These are phyloP conservation scores for Nannochloris sp. DNA, from an alignment of 139 green algal species.

Conservation along the genomic window DNA sequence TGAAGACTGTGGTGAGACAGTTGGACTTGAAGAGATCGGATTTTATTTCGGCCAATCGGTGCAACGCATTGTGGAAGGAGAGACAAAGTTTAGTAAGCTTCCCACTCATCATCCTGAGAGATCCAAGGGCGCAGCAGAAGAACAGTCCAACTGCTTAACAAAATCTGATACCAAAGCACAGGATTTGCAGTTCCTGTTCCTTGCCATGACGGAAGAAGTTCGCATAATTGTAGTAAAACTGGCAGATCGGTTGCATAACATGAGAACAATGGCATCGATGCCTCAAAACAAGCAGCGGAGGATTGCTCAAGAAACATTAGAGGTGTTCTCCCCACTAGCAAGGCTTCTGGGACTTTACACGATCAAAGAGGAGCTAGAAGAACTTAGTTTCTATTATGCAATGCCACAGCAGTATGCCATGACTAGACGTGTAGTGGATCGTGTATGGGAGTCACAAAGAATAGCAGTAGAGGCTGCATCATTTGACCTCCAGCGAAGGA, in stretches of 20 bases:
- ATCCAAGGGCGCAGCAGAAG: not conserved
- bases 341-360: constrained; percentile 73
- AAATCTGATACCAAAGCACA: constrained; percentile 44
- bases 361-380: constrained; percentile 86
- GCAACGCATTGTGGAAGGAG: constrained; percentile 78
- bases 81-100: constrained; percentile 76
- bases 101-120: constrained; percentile 26
- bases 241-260: constrained; percentile 89
- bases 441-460: constrained; percentile 24
- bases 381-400: constrained; percentile 61
- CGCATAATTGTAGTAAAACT: constrained; percentile 91
- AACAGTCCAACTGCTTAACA: not conserved
- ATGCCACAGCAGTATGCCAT: constrained; percentile 22
- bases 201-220: constrained; percentile 85
- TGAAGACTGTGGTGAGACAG: constrained; percentile 67
- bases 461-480: constrained; percentile 39
- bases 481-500: constrained; percentile 30
- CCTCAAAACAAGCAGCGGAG: constrained; percentile 65
- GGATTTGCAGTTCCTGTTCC: constrained; percentile 82
- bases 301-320: constrained; percentile 68
- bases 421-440: constrained; percentile 9
- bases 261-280: constrained; percentile 83
- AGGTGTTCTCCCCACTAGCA: constrained; percentile 77
- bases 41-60: constrained; percentile 58
- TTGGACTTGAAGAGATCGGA: constrained; percentile 73